Base-by-base conservation (phyloP, 441 rosid species). In the Flueggea neowawraea region DNA sequence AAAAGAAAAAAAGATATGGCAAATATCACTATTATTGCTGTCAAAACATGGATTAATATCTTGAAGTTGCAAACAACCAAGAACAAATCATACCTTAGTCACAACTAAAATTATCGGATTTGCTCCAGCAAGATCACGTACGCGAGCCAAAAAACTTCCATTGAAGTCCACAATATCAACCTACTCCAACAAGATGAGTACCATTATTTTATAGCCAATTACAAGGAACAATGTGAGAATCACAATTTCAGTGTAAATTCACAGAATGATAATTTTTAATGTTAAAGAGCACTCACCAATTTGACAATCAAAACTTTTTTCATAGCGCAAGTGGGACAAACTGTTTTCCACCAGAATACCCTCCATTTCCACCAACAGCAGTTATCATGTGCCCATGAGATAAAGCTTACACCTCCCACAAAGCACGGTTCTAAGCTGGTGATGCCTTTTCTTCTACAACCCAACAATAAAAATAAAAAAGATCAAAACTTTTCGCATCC, bases 291-390 rank as follows among this genome's bases (percentile, higher is more conserved):
- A 55, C 84, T 76, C 52, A 84, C 99, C 80, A 94, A 73, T 72
- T 94, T 89, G 55, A 94, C 81, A 71, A 94, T 84, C 75, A 94
- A 78, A 61, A 86, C 94, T 57, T 83, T 83, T 89, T 79, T 91
- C 89, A 10, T 75, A 57, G n/a, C 92, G 86, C 82, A 95, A 83
- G 52, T 83, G 92, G 72, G 92, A 91, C 90, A 62, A 95, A 95
- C 63, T 91, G 99, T 74, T 89, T 91, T 28, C 96, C 92, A 54
- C 99, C 95, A 43, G 97, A 36, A 74, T 94, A 94, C 5, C 97
- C 99, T 49, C 99, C 99, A 72, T 94, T 87, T 28, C 99, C 99
- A 73, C 97, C 99, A 12, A 94, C 99, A 61, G 97, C 96, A 31
- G 96, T 91, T 66, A 94, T 81, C 96, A 94, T 94, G 63, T 84